Evolutionary conservation across 179 eudicot genomes (phyloP).

Genomic region (Sideroxylon spinosum): DNA sequence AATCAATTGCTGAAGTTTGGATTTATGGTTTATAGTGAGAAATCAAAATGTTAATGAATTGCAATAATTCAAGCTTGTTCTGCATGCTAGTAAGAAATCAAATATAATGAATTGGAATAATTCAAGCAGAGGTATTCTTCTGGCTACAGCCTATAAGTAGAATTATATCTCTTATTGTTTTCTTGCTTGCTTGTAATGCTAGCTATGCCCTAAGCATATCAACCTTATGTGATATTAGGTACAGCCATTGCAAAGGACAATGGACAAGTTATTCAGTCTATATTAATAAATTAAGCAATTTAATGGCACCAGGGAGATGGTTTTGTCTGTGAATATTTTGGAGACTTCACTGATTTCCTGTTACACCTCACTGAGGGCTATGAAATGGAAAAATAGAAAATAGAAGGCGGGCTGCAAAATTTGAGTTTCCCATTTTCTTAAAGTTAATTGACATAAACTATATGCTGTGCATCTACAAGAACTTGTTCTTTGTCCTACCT

Average conservation of each 20-base stretch:
- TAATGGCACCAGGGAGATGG: too few relatives aligned
- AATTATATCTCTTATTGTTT: background rate
- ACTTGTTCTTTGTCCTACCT: background rate
- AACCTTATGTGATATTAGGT: background rate
- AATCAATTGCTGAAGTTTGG: conserved; percentile 2
- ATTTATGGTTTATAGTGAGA: background rate
- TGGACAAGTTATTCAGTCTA: background rate
- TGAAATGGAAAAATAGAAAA: background rate
- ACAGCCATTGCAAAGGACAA: background rate
- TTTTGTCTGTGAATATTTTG: too few relatives aligned
- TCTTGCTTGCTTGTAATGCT: background rate
- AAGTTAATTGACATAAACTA: background rate
- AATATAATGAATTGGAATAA: conserved; percentile 10
- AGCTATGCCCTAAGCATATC: background rate
- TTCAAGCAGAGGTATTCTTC: background rate
- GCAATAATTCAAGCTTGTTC: too few relatives aligned
- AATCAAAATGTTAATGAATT: too few relatives aligned
- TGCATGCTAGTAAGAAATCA: background rate
- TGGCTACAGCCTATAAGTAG: background rate
- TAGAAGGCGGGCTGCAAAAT: too few relatives aligned
- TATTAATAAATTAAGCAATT: background rate
- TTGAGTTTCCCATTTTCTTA: background rate
- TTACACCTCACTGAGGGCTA: background rate
- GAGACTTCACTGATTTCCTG: background rate
- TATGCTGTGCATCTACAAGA: background rate